Evolutionary conservation across 208 protist genomes (phyloP).

Genomic region (Acanthamoeba lenticulata): DNA sequence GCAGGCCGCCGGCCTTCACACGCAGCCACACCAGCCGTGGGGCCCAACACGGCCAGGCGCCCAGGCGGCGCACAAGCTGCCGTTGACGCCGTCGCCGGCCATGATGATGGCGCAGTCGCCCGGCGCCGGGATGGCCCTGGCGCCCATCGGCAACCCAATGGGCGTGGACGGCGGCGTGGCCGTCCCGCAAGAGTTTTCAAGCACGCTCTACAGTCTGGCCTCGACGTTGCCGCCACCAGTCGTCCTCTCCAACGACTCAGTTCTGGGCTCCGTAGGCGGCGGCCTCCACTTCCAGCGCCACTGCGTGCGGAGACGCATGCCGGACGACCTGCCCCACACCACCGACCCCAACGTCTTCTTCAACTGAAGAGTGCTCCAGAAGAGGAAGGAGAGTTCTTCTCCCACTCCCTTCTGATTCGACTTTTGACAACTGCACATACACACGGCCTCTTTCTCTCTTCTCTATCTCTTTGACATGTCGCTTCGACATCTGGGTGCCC

Average conservation of each 20-base stretch:
- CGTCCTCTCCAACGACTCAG: conserved; percentile 33
- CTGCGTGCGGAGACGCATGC: conserved; percentile 4
- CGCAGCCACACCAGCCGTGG: too few species aligned
- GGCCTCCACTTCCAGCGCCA: conserved; percentile 21
- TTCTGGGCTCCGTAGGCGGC: conserved; percentile 21
- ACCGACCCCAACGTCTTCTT: conserved; percentile 23
- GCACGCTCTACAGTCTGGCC: conserved; percentile 43
- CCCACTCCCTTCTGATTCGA: too few species aligned
- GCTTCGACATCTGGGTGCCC: too few species aligned
- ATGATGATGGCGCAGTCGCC: background rate
- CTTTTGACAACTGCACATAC: too few species aligned
- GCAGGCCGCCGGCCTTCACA: background rate
- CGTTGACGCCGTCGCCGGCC: background rate
- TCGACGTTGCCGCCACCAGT: conserved; percentile 12
- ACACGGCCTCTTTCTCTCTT: too few species aligned
- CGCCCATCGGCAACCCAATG: background rate
- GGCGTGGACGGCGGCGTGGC: background rate
- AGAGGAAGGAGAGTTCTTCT: too few species aligned
- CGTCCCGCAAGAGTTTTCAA: background rate
- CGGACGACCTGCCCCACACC: background rate
- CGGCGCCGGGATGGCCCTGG: background rate
- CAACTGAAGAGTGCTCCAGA: too few species aligned
- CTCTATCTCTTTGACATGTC: too few species aligned
- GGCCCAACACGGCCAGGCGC: background rate
- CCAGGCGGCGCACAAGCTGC: background rate